phyloP scores from a whole-genome alignment of 345 rosid genomes.

The Reutealis trisperma region DNA sequence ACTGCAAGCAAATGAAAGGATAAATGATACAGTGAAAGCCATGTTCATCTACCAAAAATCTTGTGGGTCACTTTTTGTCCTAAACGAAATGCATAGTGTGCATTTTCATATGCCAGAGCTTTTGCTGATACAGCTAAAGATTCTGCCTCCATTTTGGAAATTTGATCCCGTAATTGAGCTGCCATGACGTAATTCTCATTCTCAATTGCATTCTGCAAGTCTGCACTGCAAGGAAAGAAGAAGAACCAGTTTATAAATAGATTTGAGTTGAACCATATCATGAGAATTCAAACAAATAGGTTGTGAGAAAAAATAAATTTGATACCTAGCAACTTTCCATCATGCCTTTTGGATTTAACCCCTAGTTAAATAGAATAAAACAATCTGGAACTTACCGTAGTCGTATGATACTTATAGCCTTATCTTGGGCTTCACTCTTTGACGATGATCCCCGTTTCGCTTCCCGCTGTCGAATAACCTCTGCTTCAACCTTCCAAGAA shows the following conservation, averaged over 20 bases:
- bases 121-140: conserved; percentile 83
- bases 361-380: neutral
- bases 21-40: conserved; percentile 12
- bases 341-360: neutral
- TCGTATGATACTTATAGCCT: conserved; percentile 67
- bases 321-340: neutral
- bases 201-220: conserved; percentile 80
- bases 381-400: conserved; percentile 53
- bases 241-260: conserved; percentile 8
- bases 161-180: conserved; percentile 70
- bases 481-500: conserved; percentile 77
- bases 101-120: conserved; percentile 78
- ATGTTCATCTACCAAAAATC: conserved; percentile 51
- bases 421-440: conserved; percentile 96
- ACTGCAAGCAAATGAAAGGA: neutral
- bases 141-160: conserved; percentile 79
- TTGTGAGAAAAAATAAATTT: neutral
- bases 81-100: conserved; percentile 75
- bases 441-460: conserved; percentile 77
- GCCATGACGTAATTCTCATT: conserved; percentile 76
- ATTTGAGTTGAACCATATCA: neutral
- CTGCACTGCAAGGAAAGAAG: conserved; percentile 58
- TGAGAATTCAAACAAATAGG: conserved; percentile 3
- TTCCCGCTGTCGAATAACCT: conserved; percentile 64
- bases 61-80: conserved; percentile 93